A percentile compares a stretch with the other conserved stretches of the same genome.
phyloP scores from a whole-genome alignment of 2,329 filamentous ascomycete genomes.

The Aspergillus ibericus region DNA sequence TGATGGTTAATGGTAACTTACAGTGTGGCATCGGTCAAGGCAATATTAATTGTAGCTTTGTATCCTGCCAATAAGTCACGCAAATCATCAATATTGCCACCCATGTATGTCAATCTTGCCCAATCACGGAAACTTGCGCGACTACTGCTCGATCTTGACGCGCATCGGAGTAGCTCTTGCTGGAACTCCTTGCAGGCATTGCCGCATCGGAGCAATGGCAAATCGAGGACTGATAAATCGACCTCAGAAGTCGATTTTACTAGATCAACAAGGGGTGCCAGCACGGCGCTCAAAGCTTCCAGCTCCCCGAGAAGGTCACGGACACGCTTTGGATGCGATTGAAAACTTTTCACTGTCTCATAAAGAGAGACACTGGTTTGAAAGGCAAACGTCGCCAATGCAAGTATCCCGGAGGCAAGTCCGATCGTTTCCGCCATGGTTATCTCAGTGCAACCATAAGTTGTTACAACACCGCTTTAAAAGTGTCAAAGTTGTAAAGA shows the following conservation, averaged over 20 bases:
- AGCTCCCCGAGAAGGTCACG: slow-evolving; percentile 46
- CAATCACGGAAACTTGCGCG: slow-evolving; percentile 48
- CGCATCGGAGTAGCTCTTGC: slow-evolving; percentile 38
- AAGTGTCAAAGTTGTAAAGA: no score
- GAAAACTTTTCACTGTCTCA: slow-evolving; percentile 40
- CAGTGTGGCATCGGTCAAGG: slow-evolving; percentile 43
- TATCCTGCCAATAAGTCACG: slow-evolving; percentile 43
- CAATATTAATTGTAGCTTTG: slow-evolving; percentile 45
- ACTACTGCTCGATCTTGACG: slow-evolving; percentile 33
- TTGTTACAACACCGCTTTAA: no score
- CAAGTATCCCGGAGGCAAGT: slow-evolving; percentile 40
- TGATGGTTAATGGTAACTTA: slow-evolving; percentile 26
- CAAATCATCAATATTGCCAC: slow-evolving; percentile 47
- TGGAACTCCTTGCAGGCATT: slow-evolving; percentile 47
- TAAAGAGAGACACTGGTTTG: slow-evolving; percentile 41
- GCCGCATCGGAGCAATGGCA: slow-evolving; percentile 45
- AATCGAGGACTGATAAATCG: slow-evolving; percentile 33
- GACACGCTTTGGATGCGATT: slow-evolving; percentile 38
- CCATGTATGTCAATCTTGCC: slow-evolving; percentile 48
- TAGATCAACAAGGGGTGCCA: slow-evolving; percentile 35
- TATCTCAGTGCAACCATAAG: no score
- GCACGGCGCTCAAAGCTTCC: slow-evolving; percentile 39
- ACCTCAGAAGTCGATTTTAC: slow-evolving; percentile 26
- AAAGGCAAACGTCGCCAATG: slow-evolving; percentile 42
- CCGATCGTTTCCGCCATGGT: slow-evolving; percentile 42